Evolutionary conservation across 1,139 yeast genomes (phyloP), one percentile per base, ranked within the genome.

Genomic region (Taiozyma onychis): DNA sequence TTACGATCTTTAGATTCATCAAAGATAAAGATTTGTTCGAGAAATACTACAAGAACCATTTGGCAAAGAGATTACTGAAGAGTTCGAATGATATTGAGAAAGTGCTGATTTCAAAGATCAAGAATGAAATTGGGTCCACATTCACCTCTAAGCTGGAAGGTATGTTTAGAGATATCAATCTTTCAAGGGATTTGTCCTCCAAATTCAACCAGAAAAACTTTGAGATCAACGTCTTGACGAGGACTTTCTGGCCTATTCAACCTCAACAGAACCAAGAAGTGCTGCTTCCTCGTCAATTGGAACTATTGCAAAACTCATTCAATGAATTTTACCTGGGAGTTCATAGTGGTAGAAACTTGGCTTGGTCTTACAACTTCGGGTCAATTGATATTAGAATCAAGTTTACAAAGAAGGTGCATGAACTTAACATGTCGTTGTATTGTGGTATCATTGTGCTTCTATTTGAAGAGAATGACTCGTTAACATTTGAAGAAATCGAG

Each of bases 1-100:
- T 86, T 11, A 68, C 74, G 37, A 74, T 93, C 44, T 83, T 90
- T 61, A 73, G 85, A 50, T 83, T 80, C 58, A 75, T 93, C 42
- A 76, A 80, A 49, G 97, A 93, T 60, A 91, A 89, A 63, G 98
- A 93, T 66, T 73, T 88, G 39, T 93, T 93, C 68, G 96, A 89
- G 65, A 83, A 80, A 35, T 84, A 86, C 56, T 93, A 89, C 67
- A 91, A 91, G 58, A 87, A 85, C 50, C 97, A 89, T 69, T 76
- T 93, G 56, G 97, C 98, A 1, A 89, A 88, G 64, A 73, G 99
- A 52, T 64, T 83, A 37, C 74, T 93, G 49, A 83, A 88, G 51
- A 81, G 76, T 51, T 52, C 57, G 6, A 51, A 53, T 37, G 95
- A 88, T 53, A 69, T 85, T 10, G 98, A 91, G 65, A 83, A 83